Evolutionary conservation across 2,329 filamentous ascomycete genomes (phyloP), one percentile per base, ranked within the genome.

Genomic region (Helminthosporium solani): DNA sequence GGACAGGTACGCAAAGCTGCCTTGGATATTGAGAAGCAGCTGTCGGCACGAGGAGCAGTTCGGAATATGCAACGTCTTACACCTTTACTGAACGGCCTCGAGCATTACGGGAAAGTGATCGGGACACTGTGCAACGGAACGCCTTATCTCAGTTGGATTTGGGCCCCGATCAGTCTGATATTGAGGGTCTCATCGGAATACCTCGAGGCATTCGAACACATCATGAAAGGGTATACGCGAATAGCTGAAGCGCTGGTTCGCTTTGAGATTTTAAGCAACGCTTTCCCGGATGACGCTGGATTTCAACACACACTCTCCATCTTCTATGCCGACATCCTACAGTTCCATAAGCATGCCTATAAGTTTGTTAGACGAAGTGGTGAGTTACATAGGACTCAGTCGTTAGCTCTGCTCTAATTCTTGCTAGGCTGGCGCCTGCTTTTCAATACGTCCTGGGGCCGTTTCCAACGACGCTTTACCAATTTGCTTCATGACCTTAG

Each of bases 291-390:
- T 0, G 54, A 73, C 4, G 23, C 48, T 0, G 56, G 70, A 0
- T 71, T 79, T 25, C 72, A 77, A 27, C 53, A 70, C 9, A 66
- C 71, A 0, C 48, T 79, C 0, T 73, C 72, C 0, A 46, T 73
- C 0, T 74, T 76, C 25, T 79, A 79, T 33, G 57, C 68, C 0
- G 74, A 79, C n/a, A 77, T 79, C 16, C 58, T 79, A 0, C 49
- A 71, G 11, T 79, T 79, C 30, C 77, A 80, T 40, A 68, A 69
- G 18, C 37, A 70, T 2, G 73, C 75, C 0, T 79, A 80, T 46
- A 70, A 70, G 12, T 77, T 77, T 33, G 67, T 79, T 15, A 58
- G 66, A 11, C 41, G 50, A 34, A 51, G 40, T 33, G 49, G 52
- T 57, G 41, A 33, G 45, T 37, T 20, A 34, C 33, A 35, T 5